Evolutionary conservation across 2,329 filamentous ascomycete genomes (phyloP).

Genomic region (Cladosporium colombiae): DNA sequence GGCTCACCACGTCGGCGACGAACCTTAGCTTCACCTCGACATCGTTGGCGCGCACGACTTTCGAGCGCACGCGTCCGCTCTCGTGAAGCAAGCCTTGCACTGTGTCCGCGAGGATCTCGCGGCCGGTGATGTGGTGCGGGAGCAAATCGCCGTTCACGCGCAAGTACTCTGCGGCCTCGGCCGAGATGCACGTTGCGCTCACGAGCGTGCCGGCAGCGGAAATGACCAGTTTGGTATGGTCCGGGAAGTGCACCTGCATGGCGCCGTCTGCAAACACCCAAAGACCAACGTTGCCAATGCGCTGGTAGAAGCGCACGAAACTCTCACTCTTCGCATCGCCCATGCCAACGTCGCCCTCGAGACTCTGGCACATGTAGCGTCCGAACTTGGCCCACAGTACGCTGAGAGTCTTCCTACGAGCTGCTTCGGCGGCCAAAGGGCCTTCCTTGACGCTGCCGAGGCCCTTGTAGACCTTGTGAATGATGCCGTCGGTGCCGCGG

Average conservation of each 20-base stretch:
- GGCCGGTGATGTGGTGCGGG: constrained; percentile 69
- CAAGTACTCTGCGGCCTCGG: constrained; percentile 68
- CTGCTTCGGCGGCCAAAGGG: constrained; percentile 36
- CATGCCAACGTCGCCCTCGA: constrained; percentile 44
- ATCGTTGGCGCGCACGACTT: constrained; percentile 68
- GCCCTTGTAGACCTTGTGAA: constrained; percentile 57
- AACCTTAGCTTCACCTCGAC: constrained; percentile 75
- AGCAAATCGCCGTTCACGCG: constrained; percentile 60
- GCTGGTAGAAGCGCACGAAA: constrained; percentile 78
- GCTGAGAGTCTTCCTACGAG: constrained; percentile 56
- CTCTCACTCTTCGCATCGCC: constrained; percentile 40
- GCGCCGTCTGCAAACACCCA: constrained; percentile 82
- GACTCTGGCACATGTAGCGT: constrained; percentile 62
- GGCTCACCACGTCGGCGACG: constrained; percentile 65
- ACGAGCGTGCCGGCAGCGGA: constrained; percentile 73
- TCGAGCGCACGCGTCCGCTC: constrained; percentile 47
- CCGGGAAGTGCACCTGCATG: constrained; percentile 81
- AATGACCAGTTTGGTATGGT: constrained; percentile 82
- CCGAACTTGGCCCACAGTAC: constrained; percentile 70
- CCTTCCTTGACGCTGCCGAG: constrained; percentile 37
- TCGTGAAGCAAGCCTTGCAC: constrained; percentile 71
- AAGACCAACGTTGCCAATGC: constrained; percentile 76
- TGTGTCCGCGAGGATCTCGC: constrained; percentile 70
- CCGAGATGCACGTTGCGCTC: constrained; percentile 74
- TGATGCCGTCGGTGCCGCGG: constrained; percentile 63